Percentiles rank a stretch among this genome's conserved stretches.
Evolutionary conservation across 352 stramenopile genomes (phyloP).

Genomic region (Globisporangium parvum): DNA sequence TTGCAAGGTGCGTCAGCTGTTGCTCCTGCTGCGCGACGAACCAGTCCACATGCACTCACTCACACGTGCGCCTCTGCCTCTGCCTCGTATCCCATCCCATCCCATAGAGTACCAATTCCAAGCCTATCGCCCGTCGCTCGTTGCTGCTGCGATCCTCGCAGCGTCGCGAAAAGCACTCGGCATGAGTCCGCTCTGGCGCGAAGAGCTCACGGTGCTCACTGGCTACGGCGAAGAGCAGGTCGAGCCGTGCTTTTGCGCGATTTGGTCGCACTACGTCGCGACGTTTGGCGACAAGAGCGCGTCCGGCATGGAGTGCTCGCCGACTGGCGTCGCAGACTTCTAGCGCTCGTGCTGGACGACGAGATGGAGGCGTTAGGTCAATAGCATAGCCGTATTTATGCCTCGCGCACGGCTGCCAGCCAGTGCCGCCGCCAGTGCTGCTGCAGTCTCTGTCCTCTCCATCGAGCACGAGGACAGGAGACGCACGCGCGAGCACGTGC

Average conservation of each 20-base stretch:
- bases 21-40: not conserved
- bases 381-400: slow-evolving; percentile 2
- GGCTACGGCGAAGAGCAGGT: slow-evolving; percentile 80
- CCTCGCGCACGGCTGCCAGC: not conserved
- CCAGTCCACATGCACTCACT: not conserved
- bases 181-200: slow-evolving; percentile 74
- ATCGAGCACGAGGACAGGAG: too few species aligned
- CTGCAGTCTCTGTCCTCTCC: not conserved
- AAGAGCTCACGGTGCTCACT: slow-evolving; percentile 74
- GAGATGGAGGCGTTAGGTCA: not conserved
- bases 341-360: not conserved
- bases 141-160: slow-evolving; percentile 70
- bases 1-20: slow-evolving; percentile 30
- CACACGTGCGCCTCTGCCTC: not conserved
- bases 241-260: slow-evolving; percentile 74
- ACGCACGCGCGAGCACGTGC: not conserved
- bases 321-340: slow-evolving; percentile 56
- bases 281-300: slow-evolving; percentile 64
- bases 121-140: slow-evolving; percentile 74
- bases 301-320: slow-evolving; percentile 60
- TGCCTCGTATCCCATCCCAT: not conserved
- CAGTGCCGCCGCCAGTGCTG: too few species aligned
- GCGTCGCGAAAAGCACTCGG: slow-evolving; percentile 70
- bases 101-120: slow-evolving; percentile 81
- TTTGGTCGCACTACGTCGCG: slow-evolving; percentile 77